phyloP scores from a whole-genome alignment of 257 asterid genomes.

The Nicotiana undulata region DNA sequence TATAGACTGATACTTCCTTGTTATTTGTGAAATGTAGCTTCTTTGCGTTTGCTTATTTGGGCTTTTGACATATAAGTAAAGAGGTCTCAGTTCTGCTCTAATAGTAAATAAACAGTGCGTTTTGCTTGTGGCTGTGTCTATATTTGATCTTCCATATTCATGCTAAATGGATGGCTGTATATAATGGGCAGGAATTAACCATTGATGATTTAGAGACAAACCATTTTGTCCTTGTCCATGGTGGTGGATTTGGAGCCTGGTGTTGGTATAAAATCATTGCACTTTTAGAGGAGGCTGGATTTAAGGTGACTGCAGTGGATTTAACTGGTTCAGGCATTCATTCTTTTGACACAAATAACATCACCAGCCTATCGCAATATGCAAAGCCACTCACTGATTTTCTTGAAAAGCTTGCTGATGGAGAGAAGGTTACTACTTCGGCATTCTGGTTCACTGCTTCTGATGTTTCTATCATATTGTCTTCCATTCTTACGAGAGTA shows the following conservation, averaged over 20 bases:
- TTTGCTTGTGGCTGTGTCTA: neutral
- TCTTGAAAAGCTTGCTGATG: conserved; percentile 59
- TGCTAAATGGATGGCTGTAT: neutral
- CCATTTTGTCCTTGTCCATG: conserved; percentile 95
- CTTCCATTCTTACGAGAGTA: neutral
- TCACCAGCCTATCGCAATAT: conserved; percentile 69
- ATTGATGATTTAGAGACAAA: conserved; percentile 63
- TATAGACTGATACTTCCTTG: neutral
- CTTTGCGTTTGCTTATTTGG: neutral
- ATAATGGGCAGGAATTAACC: conserved; percentile 45
- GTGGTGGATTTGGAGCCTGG: conserved; percentile 99
- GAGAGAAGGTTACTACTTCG: conserved; percentile 54
- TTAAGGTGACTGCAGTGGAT: conserved; percentile 89
- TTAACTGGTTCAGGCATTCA: conserved; percentile 91
- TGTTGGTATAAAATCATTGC: conserved; percentile 99
- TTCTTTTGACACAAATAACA: conserved; percentile 72
- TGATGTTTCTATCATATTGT: neutral
- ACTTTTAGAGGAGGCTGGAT: conserved; percentile 74
- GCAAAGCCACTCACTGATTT: conserved; percentile 73
- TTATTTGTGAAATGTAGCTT: neutral
- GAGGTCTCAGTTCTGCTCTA: neutral
- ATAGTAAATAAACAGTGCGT: neutral
- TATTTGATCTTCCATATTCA: conserved; percentile 4
- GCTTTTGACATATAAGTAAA: neutral
- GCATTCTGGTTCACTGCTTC: neutral